phyloP scores from a whole-genome alignment of 1,284 basidiomycete genomes.

The Boletus mariae region DNA sequence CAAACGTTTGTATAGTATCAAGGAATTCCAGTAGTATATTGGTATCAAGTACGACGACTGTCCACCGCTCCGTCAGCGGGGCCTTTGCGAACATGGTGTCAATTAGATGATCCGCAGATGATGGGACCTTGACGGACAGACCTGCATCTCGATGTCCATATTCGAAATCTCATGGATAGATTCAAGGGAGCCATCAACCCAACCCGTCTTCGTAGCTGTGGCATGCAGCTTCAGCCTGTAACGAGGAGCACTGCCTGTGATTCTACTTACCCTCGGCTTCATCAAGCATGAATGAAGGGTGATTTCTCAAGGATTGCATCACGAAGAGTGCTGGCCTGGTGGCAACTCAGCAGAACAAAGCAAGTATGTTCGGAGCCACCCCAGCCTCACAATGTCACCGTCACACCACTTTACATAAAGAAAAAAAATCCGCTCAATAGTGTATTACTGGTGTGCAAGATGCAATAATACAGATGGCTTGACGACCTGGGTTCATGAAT shows the following conservation, averaged over 20 bases:
- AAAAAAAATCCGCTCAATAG: slow-evolving; percentile 8
- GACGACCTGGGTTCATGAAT: slow-evolving; percentile 26
- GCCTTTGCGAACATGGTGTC: slow-evolving; percentile 28
- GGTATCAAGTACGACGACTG: slow-evolving; percentile 65
- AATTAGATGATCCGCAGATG: background rate
- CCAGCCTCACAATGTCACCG: background rate
- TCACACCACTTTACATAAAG: no score
- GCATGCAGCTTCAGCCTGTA: background rate
- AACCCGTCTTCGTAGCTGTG: slow-evolving; percentile 10
- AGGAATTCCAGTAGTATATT: slow-evolving; percentile 68
- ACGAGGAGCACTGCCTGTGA: background rate
- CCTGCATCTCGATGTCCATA: slow-evolving; percentile 69
- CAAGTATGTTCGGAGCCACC: no score
- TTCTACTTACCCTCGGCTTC: slow-evolving; percentile 12
- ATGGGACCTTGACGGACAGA: slow-evolving; percentile 18
- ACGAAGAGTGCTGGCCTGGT: background rate
- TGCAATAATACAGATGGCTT: slow-evolving; percentile 27
- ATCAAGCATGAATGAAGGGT: background rate
- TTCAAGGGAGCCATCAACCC: slow-evolving; percentile 39
- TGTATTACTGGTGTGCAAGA: slow-evolving; percentile 19
- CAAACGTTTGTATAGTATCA: slow-evolving; percentile 59
- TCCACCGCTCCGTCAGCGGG: slow-evolving; percentile 37
- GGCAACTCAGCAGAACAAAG: background rate
- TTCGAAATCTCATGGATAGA: slow-evolving; percentile 53
- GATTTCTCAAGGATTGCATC: background rate